Evolutionary conservation across 176 grass and related monocot genomes (phyloP).

Genomic region (Cymbopogon citratus): DNA sequence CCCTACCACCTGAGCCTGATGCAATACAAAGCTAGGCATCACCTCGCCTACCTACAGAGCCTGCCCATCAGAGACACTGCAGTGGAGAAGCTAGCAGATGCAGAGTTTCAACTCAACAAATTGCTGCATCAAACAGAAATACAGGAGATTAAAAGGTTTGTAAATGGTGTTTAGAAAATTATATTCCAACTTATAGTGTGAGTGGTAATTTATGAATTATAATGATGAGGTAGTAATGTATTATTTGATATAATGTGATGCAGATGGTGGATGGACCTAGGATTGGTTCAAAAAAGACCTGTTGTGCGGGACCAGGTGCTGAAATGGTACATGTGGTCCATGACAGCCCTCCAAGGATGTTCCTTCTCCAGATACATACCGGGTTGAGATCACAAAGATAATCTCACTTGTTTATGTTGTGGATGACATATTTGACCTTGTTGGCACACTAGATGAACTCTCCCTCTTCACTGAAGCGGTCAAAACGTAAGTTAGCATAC

Average conservation of each 20-base stretch:
- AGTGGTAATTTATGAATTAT: background rate
- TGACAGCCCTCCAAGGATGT: conserved; percentile 17
- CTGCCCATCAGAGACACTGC: background rate
- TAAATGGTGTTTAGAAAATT: background rate
- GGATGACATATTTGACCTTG: conserved; percentile 73
- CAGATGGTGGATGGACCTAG: conserved; percentile 59
- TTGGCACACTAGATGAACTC: conserved; percentile 47
- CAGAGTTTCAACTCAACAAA: conserved; percentile 47
- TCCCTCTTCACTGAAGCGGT: conserved; percentile 40
- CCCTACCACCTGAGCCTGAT: conserved; percentile 55
- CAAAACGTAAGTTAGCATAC: conserved; percentile 24
- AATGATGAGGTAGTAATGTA: background rate
- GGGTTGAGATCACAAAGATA: conserved; percentile 50
- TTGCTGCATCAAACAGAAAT: conserved; percentile 42
- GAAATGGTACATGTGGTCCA: conserved; percentile 60
- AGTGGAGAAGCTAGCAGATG: conserved; percentile 39
- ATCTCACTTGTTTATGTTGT: conserved; percentile 58
- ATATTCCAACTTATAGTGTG: background rate
- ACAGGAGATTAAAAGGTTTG: conserved; percentile 32
- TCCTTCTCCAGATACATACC: conserved; percentile 42
- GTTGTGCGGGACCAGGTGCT: conserved; percentile 34
- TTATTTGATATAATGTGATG: background rate
- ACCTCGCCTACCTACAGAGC: conserved; percentile 30
- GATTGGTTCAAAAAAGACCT: conserved; percentile 32
- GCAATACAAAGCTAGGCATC: conserved; percentile 54